Evolutionary conservation across 2,329 filamentous ascomycete species (phyloP), one percentile per base, ranked within the genome.

Genomic region (Aspergillus ustus): DNA sequence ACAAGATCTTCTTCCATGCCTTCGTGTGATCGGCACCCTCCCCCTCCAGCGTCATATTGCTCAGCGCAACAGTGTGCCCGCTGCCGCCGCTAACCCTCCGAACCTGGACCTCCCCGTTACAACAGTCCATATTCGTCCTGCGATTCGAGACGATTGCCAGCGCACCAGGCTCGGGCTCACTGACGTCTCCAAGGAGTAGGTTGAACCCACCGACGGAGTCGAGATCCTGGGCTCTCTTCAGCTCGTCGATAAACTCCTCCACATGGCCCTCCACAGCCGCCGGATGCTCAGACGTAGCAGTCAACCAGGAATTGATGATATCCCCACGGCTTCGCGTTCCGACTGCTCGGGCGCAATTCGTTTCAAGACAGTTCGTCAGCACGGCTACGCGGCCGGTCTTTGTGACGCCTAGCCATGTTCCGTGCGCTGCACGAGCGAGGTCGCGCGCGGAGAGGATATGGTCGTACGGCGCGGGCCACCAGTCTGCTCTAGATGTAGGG

Each of bases 321-420:
- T 80, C 78, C 4, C 86, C 86, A 44, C 86, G 79, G 61, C 83
- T 85, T 37, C 74, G 67, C 13, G 70, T 69, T 45, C 81, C 81
- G 1, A 75, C 71, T 43, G 80, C 79, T 31, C 77, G 69, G 11
- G 82, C 69, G 28, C 80, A 73, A 15, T 75, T 72, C 40, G 80
- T 73, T 69, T 87, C 85, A 46, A 84, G 83, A 71, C 85, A 88
- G 70, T 88, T 88, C 50, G 86, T 88, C 25, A 88, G 77, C 11
- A 86, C 83, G 9, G 85, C 85, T 37, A 88, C 72, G 50, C 84
- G 83, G 52, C 86, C 86, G 65, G 85, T 78, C 29, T 77, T 80
- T 6, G 85, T 87, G 61, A 88, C 78, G 56, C 84, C 86, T 13
- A 88, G 80, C 86, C 86, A 88, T 62, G 86, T 88, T 19, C 86